Conservation (phyloP, 2,329 filamentous ascomycete species). For the Cytospora schulzeri region DNA sequence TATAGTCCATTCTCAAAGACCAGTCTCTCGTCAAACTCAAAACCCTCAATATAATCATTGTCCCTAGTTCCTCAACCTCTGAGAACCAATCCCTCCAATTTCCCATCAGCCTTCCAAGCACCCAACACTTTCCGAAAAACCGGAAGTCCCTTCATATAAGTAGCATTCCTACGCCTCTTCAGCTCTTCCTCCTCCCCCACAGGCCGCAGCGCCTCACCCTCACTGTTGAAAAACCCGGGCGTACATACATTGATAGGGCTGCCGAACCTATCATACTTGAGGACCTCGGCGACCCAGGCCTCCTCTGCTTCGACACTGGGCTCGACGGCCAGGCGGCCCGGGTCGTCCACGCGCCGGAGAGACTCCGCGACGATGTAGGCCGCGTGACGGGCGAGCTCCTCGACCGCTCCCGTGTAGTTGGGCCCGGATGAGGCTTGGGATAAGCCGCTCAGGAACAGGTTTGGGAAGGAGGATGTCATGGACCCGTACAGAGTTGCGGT, state of each 20-base stretch:
- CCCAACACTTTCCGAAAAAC: slow-evolving; percentile 1
- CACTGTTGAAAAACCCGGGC: slow-evolving; percentile 25
- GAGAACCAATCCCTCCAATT: slow-evolving; percentile 4
- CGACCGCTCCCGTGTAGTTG: slow-evolving; percentile 35
- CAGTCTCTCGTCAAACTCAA: no score
- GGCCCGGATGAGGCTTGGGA: slow-evolving; percentile 20
- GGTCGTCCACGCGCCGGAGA: slow-evolving; percentile 4
- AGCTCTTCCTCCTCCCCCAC: slow-evolving; percentile 8
- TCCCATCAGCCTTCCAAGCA: slow-evolving; percentile 1
- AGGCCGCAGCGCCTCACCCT: slow-evolving; percentile 20
- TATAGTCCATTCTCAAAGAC: no score
- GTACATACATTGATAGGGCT: slow-evolving; percentile 23
- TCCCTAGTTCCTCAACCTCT: not conserved
- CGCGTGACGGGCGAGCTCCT: slow-evolving; percentile 40
- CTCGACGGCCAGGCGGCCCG: slow-evolving; percentile 14
- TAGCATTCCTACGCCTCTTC: not conserved
- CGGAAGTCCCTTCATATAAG: slow-evolving; percentile 9
- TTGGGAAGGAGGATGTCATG: slow-evolving; percentile 30
- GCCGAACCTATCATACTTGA: slow-evolving; percentile 9
- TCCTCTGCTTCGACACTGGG: slow-evolving; percentile 26
- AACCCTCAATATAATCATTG: not conserved
- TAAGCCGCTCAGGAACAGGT: slow-evolving; percentile 28
- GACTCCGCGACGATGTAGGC: slow-evolving; percentile 18
- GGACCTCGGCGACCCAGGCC: slow-evolving; percentile 15
- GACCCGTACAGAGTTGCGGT: slow-evolving; percentile 28